Percentiles rank a stretch among this genome's conserved stretches.
These are phyloP conservation scores for Aspergillus hortae DNA, from an alignment of 2,329 filamentous ascomycete species.

Conservation along the genomic window DNA sequence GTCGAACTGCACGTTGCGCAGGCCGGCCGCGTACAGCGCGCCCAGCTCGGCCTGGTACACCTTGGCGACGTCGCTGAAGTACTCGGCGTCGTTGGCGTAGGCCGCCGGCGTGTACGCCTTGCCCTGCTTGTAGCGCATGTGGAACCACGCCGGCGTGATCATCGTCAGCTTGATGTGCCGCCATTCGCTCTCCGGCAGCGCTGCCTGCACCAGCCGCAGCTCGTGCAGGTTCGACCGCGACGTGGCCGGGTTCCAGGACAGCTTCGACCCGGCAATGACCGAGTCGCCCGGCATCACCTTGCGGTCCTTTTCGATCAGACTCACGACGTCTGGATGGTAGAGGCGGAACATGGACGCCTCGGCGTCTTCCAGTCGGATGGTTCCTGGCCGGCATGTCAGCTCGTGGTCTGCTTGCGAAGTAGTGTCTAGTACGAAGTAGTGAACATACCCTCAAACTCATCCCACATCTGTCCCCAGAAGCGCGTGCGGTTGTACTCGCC, in stretches of 20 bases:
- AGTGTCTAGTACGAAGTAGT: too few species aligned
- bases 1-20: constrained; percentile 64
- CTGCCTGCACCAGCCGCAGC: neutral
- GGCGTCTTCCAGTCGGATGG: constrained; percentile 22
- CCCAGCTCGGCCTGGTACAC: constrained; percentile 63
- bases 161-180: constrained; percentile 66
- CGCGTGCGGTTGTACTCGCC: constrained; percentile 62
- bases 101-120: constrained; percentile 55
- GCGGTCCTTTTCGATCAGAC: constrained; percentile 23
- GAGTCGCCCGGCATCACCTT: constrained; percentile 27
- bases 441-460: too few species aligned
- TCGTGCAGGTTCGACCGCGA: constrained; percentile 14
- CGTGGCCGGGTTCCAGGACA: constrained; percentile 15
- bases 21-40: constrained; percentile 60
- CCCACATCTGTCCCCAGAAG: neutral
- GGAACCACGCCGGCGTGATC: constrained; percentile 66
- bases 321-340: constrained; percentile 25
- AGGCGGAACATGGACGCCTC: constrained; percentile 25
- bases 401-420: too few species aligned
- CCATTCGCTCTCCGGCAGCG: constrained; percentile 24
- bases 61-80: constrained; percentile 63
- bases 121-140: constrained; percentile 58
- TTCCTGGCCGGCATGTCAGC: constrained; percentile 11
- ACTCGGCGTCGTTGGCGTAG: constrained; percentile 57
- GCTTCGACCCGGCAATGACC: constrained; percentile 22